Evolutionary conservation across 768 basidiomycete genomes (phyloP), one percentile per base, ranked within the genome.

Genomic region (Kwoniella mangroviensis): DNA sequence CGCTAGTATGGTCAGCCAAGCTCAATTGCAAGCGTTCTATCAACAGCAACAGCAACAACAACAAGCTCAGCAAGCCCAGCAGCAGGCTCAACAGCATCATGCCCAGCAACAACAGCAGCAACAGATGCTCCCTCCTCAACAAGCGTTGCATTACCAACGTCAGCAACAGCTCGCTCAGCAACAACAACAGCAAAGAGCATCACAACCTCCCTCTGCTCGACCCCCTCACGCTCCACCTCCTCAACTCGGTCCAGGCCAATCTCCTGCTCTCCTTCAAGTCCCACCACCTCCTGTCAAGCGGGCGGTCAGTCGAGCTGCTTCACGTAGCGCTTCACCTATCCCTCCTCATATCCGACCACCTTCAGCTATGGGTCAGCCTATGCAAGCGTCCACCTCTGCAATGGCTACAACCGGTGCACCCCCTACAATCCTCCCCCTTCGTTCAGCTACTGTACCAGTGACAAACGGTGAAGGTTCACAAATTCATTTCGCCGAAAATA

Each of bases 181-280:
- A 17, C 28, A 56, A 49, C 40, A 45, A 11, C 67, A 68, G 34
- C 67, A 68, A 49, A 49, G 67, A 42, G 56, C 49, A 26, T 59
- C 68, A 17, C 61, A 63, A 19, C 61, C 68, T 12, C 62, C 68
- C 26, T 63, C 68, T 19, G 63, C 54, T 21, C 68, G 68, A 54
- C 68, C 68, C 2, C 62, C 68, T 15, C 22, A 57, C 22, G 66
- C 59, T 28, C 26, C 52, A 11, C 66, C 59, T 17, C 59, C 67
- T 34, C 67, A 68, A 24, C n/a, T 58, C 17, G 42, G 55, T 42
- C 67, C 59, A 34, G 55, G 63, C 15, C 68, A 69, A 56, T 63
- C 61, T 13, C 68, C 68, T 24, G 68, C 68, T 45, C 43, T 63
- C 10, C 68, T 69, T 26, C 68, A 69, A 59, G 68, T 69, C 17